Percentiles rank a stretch among this genome's conserved stretches.
phyloP scores from a whole-genome alignment of 106 monocot genomes.

The Dioscorea alata region DNA sequence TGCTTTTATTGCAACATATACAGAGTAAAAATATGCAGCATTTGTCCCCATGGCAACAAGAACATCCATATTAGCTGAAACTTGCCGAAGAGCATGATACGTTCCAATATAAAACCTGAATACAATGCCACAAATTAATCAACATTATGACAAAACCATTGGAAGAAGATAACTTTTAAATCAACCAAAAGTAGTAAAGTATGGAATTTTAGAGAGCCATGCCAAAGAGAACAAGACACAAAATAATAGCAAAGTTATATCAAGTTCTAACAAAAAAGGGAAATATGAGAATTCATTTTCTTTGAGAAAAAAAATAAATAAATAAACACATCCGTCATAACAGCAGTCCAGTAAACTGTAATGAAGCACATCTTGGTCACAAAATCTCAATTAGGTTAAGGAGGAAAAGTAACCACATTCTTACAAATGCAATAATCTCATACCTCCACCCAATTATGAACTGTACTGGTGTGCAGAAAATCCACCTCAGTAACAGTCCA shows the following conservation, averaged over 20 bases:
- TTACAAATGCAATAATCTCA: background rate
- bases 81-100: slow-evolving; percentile 73
- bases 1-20: slow-evolving; percentile 64
- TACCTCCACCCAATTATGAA: slow-evolving; percentile 96
- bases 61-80: slow-evolving; percentile 90
- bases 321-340: no score
- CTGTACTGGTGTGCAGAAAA: slow-evolving; percentile 83
- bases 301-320: background rate
- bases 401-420: no score
- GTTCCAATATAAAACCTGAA: slow-evolving; percentile 82
- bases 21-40: slow-evolving; percentile 85
- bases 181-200: no score
- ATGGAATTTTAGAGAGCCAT: no score
- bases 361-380: no score
- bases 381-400: no score
- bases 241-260: no score
- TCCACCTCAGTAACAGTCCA: slow-evolving; percentile 69
- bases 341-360: no score
- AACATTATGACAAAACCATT: no score
- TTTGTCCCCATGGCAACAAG: slow-evolving; percentile 88
- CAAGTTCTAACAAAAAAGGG: background rate
- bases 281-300: background rate
- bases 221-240: no score
- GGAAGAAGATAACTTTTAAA: no score
- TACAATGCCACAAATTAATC: slow-evolving; percentile 2